These are phyloP conservation scores for Vigna nakashimae DNA, from an alignment of 306 rosid genomes.

Conservation along the genomic window DNA sequence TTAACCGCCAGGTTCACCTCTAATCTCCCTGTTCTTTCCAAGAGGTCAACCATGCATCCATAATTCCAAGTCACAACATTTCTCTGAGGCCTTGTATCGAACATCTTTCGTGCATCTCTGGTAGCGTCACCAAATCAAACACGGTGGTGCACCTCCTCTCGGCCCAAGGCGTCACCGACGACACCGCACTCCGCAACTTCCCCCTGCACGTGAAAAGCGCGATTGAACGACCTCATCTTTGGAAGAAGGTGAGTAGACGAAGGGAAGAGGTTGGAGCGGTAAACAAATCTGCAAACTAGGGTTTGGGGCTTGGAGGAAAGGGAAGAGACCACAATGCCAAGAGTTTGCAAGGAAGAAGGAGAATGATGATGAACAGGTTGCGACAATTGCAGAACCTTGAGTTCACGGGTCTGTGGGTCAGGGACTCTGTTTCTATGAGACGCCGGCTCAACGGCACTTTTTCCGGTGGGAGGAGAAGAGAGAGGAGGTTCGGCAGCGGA, in stretches of 20 bases:
- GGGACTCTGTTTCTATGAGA: no score
- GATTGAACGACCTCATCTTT: constrained; percentile 57
- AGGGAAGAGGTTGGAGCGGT: constrained; percentile 50
- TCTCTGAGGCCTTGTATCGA: constrained; percentile 60
- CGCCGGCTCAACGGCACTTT: fast-evolving
- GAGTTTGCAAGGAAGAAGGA: constrained; percentile 63
- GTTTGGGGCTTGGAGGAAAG: constrained; percentile 57
- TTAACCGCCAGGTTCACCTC: no score
- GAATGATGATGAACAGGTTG: constrained; percentile 66
- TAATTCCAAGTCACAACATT: constrained; percentile 70
- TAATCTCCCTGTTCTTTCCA: constrained; percentile 69
- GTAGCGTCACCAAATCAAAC: constrained; percentile 34
- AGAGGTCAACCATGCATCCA: constrained; percentile 76
- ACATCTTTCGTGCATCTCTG: constrained; percentile 52
- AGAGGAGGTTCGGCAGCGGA: no score
- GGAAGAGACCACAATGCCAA: constrained; percentile 61
- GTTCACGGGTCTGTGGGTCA: not conserved
- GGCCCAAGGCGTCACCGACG: no score
- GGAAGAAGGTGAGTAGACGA: constrained; percentile 47
- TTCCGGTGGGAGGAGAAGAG: no score
- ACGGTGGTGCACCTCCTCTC: no score
- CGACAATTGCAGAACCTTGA: constrained; percentile 70
- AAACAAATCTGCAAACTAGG: constrained; percentile 47
- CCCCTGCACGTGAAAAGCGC: constrained; percentile 34
- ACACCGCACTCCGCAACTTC: constrained; percentile 44